Conservation (phyloP, 169 alveolate genomes). For the Plasmodium gaboni region DNA sequence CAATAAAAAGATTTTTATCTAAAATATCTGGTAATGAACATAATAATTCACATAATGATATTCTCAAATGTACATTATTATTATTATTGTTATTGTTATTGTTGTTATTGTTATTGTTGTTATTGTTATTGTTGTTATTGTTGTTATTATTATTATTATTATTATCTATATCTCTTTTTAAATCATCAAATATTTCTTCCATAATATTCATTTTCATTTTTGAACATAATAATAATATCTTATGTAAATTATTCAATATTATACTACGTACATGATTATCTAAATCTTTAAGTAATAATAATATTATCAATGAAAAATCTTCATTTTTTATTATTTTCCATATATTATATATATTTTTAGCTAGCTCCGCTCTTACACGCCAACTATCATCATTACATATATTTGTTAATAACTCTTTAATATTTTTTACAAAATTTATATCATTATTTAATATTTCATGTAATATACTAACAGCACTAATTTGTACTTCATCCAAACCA, state of each 20-base stretch:
- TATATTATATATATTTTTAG: conserved; percentile 62
- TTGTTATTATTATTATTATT: background rate
- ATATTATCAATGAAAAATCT: conserved; percentile 32
- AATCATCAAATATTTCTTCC: conserved; percentile 74
- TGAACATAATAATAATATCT: conserved; percentile 33
- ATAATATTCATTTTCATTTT: conserved; percentile 52
- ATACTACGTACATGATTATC: conserved; percentile 76
- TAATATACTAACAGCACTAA: conserved; percentile 69
- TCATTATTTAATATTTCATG: conserved; percentile 47
- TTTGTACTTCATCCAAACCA: conserved; percentile 78
- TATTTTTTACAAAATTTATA: conserved; percentile 24
- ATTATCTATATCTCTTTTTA: conserved; percentile 77
- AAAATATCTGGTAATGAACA: conserved; percentile 72
- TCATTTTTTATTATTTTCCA: conserved; percentile 26
- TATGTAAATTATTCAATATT: conserved; percentile 48
- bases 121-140: conserved; percentile 13
- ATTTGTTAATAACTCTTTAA: conserved; percentile 43
- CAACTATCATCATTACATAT: conserved; percentile 76
- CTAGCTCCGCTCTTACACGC: conserved; percentile 73
- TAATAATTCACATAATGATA: conserved; percentile 63
- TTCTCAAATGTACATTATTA: conserved; percentile 64
- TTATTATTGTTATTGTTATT: too few species aligned
- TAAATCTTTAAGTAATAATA: conserved; percentile 69
- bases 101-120: too few species aligned
- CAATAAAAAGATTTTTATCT: conserved; percentile 73